Evolutionary conservation across 2,329 filamentous ascomycete species (phyloP), one percentile per base, ranked within the genome.

Genomic region (Coniochaeta ligniaria): DNA sequence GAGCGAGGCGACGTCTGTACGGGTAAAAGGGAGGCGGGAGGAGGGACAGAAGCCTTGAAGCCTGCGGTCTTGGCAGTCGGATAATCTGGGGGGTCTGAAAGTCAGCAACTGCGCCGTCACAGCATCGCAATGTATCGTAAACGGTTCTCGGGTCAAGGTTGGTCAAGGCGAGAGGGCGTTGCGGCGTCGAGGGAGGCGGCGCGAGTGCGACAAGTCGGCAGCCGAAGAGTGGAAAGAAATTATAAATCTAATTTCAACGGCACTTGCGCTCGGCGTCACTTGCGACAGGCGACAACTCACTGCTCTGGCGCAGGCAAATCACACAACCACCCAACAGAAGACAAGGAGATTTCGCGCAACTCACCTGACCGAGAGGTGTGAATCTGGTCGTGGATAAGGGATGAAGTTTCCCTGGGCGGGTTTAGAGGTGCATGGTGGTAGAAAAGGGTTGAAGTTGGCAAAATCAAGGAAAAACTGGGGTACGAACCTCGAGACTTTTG

Each of bases 381-480:
- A 52, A 16, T 52, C 22, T 52, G 11, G 6, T 52, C 5, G 45
- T 52, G 47, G n/a, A 31, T 5, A 28, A 52, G 47, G 24, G 24
- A 52, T 52, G 47, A 52, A 11, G 24, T 16, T 52, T 28, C 45
- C 45, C 47, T 22, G 47, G 47, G 8, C 47, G 28, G 47, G 17
- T 31, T 52, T n/a, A 52, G 47, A 52, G 26, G 24, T 52, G 47
- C 47, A 52, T 52, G 47, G 47, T n/a, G 26, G 47, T n/a, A 52
- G 17, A 52, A 41, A 41, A 12, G 24, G 24, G 14, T 52, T 12
- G 24, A 17, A 52, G 47, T 31, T 31, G 47, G 47, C 47, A 52
- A 52, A 52, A 52, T 52, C 47, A 52, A 52, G 47, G 24, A 52
- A 52, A 47, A 52, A 52, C 47, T 52, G 47, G 47, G 47, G 47